These are phyloP conservation scores for Chaetoscypha palmicola DNA, from an alignment of 2,329 filamentous ascomycete genomes.

Conservation along the genomic window DNA sequence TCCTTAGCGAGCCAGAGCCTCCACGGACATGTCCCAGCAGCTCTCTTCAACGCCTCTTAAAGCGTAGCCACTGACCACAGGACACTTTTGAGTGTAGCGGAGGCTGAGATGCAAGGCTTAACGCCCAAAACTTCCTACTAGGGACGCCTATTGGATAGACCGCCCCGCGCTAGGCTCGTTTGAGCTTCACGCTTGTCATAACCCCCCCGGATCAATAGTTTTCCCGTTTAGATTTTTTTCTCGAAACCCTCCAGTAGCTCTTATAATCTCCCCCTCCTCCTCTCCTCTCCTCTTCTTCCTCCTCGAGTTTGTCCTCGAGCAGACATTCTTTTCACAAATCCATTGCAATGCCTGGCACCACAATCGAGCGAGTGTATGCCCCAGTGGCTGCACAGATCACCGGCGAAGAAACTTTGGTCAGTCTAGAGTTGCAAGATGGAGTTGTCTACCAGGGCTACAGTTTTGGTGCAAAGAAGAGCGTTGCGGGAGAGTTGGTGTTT, in stretches of 20 bases:
- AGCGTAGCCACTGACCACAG: no score
- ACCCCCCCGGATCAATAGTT: neutral
- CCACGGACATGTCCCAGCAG: no score
- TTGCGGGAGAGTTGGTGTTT: slow-evolving; percentile 96
- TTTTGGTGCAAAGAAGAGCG: slow-evolving; percentile 91
- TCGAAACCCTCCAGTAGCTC: neutral
- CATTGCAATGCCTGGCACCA: slow-evolving; percentile 6
- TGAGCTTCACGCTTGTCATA: no score
- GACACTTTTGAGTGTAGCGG: no score
- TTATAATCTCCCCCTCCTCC: neutral
- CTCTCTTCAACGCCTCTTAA: no score
- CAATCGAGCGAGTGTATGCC: slow-evolving; percentile 16
- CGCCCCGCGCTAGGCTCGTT: no score
- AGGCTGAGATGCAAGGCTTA: no score
- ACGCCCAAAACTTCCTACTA: no score
- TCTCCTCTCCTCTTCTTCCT: slow-evolving; percentile 1
- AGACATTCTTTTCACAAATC: neutral
- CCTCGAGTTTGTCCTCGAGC: slow-evolving; percentile 10
- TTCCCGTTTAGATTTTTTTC: neutral
- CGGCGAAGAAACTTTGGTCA: slow-evolving; percentile 57
- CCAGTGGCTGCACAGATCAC: slow-evolving; percentile 23
- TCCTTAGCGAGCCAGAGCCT: no score
- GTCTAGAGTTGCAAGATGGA: slow-evolving; percentile 90
- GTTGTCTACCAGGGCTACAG: slow-evolving; percentile 88
- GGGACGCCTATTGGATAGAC: no score